Evolutionary conservation across 768 basidiomycete species (phyloP).

Genomic region (Epithele typhae): DNA sequence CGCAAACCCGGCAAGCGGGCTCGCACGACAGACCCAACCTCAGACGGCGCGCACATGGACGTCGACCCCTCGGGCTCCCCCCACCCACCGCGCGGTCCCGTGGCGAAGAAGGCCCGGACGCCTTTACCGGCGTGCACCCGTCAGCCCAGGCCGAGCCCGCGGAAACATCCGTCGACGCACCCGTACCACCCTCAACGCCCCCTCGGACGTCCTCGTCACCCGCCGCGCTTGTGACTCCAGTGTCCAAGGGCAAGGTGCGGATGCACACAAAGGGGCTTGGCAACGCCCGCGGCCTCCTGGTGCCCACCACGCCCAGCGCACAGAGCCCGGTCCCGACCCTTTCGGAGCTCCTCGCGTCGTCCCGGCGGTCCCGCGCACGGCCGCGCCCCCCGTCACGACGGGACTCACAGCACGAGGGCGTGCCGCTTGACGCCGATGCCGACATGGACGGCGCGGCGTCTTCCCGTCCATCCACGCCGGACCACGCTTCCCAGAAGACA

Average conservation of each 20-base stretch:
- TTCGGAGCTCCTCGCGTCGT: constrained; percentile 42
- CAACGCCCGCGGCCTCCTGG: constrained; percentile 20
- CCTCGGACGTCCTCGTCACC: constrained; percentile 27
- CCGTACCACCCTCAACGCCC: constrained; percentile 25
- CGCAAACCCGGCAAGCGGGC: constrained; percentile 14
- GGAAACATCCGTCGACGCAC: neutral
- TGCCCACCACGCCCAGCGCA: constrained; percentile 24
- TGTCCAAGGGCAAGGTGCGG: constrained; percentile 16
- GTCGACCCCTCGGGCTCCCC: constrained; percentile 5
- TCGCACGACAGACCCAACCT: constrained; percentile 14
- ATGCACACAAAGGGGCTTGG: too few species aligned
- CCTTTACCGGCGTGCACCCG: neutral
- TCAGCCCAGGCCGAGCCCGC: too few species aligned
- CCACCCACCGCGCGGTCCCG: constrained; percentile 1
- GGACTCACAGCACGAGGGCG: constrained; percentile 5
- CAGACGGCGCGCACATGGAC: constrained; percentile 8
- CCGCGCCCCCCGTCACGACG: constrained; percentile 28
- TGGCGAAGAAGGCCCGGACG: constrained; percentile 18
- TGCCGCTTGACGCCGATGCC: too few species aligned
- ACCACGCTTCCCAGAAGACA: constrained; percentile 30
- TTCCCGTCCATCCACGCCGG: too few species aligned
- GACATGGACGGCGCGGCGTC: too few species aligned
- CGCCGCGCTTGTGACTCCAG: constrained; percentile 11
- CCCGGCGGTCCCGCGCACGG: constrained; percentile 31
- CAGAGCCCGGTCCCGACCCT: constrained; percentile 35